Conservation (phyloP, 2,329 filamentous ascomycete species). For the Stagonosporopsis chrysanthemi region DNA sequence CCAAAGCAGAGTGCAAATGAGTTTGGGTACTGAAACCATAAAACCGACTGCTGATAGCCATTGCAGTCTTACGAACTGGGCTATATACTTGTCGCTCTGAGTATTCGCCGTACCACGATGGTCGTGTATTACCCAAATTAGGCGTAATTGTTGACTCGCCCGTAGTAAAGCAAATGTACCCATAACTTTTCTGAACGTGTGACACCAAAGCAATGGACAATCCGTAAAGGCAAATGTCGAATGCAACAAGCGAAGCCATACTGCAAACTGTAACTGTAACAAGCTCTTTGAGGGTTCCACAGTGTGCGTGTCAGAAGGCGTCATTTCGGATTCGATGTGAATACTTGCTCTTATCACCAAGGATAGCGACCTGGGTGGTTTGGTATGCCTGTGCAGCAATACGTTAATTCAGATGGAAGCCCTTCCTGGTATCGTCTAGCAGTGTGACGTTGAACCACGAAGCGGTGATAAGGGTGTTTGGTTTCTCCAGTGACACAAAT, state of each 20-base stretch:
- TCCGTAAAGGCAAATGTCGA: conserved; percentile 9
- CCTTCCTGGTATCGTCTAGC: neutral
- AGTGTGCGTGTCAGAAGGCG: neutral
- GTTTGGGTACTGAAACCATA: neutral
- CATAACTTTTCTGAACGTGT: conserved; percentile 17
- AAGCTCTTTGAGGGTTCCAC: conserved; percentile 15
- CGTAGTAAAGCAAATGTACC: conserved; percentile 20
- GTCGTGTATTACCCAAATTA: neutral
- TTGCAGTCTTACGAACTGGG: neutral
- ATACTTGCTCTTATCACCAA: neutral
- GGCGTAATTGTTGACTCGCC: conserved; percentile 26
- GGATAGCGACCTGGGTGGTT: neutral
- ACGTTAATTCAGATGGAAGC: neutral
- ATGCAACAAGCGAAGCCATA: conserved; percentile 14
- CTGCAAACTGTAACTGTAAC: conserved; percentile 20
- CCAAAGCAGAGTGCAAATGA: neutral
- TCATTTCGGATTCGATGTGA: neutral
- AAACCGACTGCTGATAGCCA: neutral
- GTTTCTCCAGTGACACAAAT: neutral
- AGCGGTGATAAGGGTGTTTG: neutral
- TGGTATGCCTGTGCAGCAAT: neutral
- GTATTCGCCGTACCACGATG: neutral
- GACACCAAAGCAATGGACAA: conserved; percentile 24
- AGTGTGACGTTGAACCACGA: neutral
- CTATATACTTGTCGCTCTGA: neutral